Evolutionary conservation across 1,139 yeast species (phyloP), one percentile per base, ranked within the genome.

Genomic region (Yamadazyma buinensis): DNA sequence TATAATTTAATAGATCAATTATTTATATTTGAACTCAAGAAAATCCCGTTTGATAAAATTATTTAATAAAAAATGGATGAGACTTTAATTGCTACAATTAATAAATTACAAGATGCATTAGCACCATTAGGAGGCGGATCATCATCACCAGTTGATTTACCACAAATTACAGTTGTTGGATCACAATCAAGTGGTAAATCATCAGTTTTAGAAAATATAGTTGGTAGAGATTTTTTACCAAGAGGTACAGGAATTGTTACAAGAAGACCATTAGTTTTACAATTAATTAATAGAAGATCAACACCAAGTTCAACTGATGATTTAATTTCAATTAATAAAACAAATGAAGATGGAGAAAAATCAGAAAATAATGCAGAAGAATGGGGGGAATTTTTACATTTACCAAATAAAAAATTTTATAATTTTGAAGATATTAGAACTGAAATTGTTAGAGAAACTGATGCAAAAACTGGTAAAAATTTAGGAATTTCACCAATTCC

Each of bases 331-430:
- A 59, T 67, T 37, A 59, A 64, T 38, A 55, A 65, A 34, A 57
- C 65, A 34, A 54, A 57, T 36, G 65, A 60, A 15, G 58, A 62
- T 41, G 79, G 79, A 19, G 66, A 67, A 33, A 61, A 65, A 32
- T 63, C 72, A 10, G 95, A 86, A 56, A 85, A 86, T 58, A 88
- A 88, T 54, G 76, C 75, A 32, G 94, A 86, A 45, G 98, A 92
- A 66, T 92, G 97, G 97, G 98, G 98, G 46, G 98, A 92, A 61
- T 92, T 92, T 59, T 75, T 92, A 48, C 98, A 92, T 58, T 60
- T 90, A 39, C 97, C 97, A 31, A 84, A 84, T 43, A 86, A 85
- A 67, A 85, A 85, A 59, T 83, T 87, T 60, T 83, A 67, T 65
- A 84, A 90, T 57, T 92, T 92, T 59, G 92, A 87, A 56, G 95